These are phyloP conservation scores for Trypanosoma caninum DNA, from an alignment of 208 protist genomes.

Conservation along the genomic window DNA sequence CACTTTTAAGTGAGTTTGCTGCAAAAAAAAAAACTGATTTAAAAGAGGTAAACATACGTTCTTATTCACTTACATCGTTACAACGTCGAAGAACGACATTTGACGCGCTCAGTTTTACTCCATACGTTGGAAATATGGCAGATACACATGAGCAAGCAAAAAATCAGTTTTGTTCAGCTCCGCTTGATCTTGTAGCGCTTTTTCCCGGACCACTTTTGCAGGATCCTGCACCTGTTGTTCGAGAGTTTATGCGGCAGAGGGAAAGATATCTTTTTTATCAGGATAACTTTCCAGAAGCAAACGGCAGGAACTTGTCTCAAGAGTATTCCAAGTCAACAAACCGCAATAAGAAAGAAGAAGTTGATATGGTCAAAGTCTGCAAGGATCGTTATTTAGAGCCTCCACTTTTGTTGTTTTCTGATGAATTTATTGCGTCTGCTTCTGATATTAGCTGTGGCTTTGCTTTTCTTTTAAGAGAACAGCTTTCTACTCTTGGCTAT, in stretches of 20 bases:
- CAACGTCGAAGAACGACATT: too few relatives aligned
- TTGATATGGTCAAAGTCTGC: neutral
- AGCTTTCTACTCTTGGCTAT: conserved; percentile 34
- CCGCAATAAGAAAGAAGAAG: neutral
- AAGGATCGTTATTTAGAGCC: too few relatives aligned
- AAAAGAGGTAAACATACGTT: neutral
- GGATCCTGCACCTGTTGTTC: conserved; percentile 23
- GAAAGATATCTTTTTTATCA: conserved; percentile 27
- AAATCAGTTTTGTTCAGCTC: conserved; percentile 2
- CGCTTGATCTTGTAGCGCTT: conserved; percentile 43
- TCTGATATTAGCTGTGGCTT: conserved; percentile 1
- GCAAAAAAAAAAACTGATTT: neutral
- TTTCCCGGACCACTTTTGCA: conserved; percentile 53
- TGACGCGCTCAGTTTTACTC: too few relatives aligned
- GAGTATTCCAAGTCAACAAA: neutral
- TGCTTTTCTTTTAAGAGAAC: conserved; percentile 19
- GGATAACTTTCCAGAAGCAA: neutral
- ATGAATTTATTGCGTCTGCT: conserved; percentile 11
- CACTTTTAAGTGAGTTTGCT: conserved; percentile 31
- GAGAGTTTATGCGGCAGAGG: conserved; percentile 24
- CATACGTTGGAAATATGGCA: too few relatives aligned
- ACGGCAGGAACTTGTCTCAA: neutral
- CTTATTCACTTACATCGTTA: too few relatives aligned
- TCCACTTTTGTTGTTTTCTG: conserved; percentile 25
- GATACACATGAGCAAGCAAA: neutral